Base-by-base conservation (phyloP, 176 grass and related monocot genomes). In the Triticum monococcum region DNA sequence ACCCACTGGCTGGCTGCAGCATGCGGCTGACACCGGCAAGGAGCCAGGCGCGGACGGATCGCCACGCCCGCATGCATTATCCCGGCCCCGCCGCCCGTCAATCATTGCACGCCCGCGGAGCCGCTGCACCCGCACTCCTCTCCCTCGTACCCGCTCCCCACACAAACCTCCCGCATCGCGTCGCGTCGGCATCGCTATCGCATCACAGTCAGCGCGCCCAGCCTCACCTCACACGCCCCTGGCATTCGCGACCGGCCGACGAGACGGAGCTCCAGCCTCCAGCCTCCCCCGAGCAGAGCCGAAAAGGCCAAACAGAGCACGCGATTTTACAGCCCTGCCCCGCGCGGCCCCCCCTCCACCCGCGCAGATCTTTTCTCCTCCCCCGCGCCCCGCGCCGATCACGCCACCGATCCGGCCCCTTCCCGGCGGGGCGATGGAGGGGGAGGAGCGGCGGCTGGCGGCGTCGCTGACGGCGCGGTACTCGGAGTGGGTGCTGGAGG, bases 401-500 rank as follows among this genome's bases (percentile, higher is more conserved):
- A 66, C 83, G 37, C 33, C 70, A 10, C 91, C 62, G 11, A 64
- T 30, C 77, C 16, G 48, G 38, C 12, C 4, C n/a, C n/a, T 0
- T 3, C 16, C 13, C 5, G 25, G 66, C 75, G 32, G 79, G 35
- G 43, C 32, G 12, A 63, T 31, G 36, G 18, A 22, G 71, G 50
- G 50, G 50, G 57, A 50, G 54, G 56, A 12, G 61, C 64, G 65
- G 4, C 66, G 71, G 28, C 17, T 89, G 24, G 61, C 41, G 25
- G 13, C 82, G 18, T 98, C 97, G n/a, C 94, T 98, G 28, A 90
- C 92, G 36, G 62, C 88, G 50, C 78, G 93, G 3, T 98, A 98
- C 92, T 94, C 97, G n/a, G 88, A 91, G 31, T 96, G 92, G 97
- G 83, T 96, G 68, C 13, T 65, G 59, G 97, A 98, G 83, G 81